Base-by-base conservation (phyloP, 768 basidiomycete species). In the Ephemerocybe angulata region DNA sequence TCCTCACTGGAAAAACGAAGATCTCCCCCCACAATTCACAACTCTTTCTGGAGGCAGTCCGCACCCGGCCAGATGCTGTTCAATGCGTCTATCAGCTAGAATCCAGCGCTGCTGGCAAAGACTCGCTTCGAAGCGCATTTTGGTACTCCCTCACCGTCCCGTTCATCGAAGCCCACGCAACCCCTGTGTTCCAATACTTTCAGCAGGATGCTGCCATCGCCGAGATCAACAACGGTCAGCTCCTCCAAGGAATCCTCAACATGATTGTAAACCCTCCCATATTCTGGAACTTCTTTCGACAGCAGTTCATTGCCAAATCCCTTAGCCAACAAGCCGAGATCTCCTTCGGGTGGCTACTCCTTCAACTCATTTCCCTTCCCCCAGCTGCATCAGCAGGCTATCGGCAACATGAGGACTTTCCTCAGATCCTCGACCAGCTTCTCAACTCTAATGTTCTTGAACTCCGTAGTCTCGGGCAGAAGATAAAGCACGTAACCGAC, bases 21-120 rank as follows among this genome's bases (percentile, higher is more conserved):
- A 33, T 79, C 2, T 61, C 67, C 2, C 49, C 61, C 25, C 53
- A 59, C 15, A 72, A 71, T 22, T n/a, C 46, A 3, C 41, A 17
- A 7, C 70, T 65, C 12, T 83, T 84, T 56, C 65, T 83, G 2
- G 74, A 84, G 52, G 78, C 74, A 5, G 65, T 84, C 24, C 76
- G 63, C 60, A 52, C 56, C 4, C 76, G 78, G 51, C 60, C 65
- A 3, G 76, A 81, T 29, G 65, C 74, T 5, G 60, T 65, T 0
- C 44, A 57, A 0, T 79, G 77, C 57, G 56, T 79, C 43, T 59
- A 66, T 57, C 71, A 65, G 15, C 64, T 84, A 5, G 64, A 72
- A 7, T 63, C 60, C 15, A 73, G 71, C 55, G 48, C 59, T 3
- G 37, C 59, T 1, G 83, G 81, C 1, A 65, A 77, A 2, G 28